phyloP scores from a whole-genome alignment of 2,329 filamentous ascomycete genomes.

The Botrytis squamosa region DNA sequence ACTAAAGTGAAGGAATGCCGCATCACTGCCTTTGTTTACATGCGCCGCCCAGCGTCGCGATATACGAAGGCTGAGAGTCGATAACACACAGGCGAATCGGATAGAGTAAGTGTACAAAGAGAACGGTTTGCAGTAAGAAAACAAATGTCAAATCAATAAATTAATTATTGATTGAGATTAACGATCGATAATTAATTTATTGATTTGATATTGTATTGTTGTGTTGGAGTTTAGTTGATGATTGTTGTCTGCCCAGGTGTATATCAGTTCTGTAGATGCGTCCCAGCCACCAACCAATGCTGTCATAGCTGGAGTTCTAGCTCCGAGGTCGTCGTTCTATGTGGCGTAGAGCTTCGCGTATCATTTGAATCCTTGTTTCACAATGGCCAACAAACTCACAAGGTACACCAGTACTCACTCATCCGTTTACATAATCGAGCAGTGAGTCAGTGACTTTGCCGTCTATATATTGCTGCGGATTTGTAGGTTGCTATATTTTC shows the following conservation, averaged over 20 bases:
- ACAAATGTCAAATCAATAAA: not conserved
- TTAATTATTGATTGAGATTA: not conserved
- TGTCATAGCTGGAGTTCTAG: not conserved
- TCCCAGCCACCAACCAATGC: slow-evolving; percentile 14
- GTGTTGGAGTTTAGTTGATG: not conserved
- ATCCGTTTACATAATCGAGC: not conserved
- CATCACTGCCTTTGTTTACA: slow-evolving; percentile 24
- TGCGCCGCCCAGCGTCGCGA: slow-evolving; percentile 27
- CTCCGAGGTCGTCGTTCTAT: not conserved
- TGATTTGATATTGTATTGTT: not conserved
- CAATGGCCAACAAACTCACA: not conserved
- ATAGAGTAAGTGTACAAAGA: not conserved
- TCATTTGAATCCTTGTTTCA: slow-evolving; percentile 1
- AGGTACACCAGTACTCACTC: not conserved
- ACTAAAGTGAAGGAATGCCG: slow-evolving; percentile 27
- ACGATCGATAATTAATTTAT: not conserved
- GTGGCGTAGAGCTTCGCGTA: slow-evolving; percentile 10
- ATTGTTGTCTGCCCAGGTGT: not conserved
- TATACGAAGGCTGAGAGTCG: not conserved
- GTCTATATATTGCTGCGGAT: not conserved
- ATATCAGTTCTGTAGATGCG: not conserved
- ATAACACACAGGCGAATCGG: not conserved
- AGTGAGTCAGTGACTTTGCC: not conserved
- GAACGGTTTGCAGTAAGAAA: not conserved
- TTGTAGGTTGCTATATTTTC: not conserved